Evolutionary conservation across 108 stramenopile species (phyloP).

Genomic region (Phaeodactylum tricornutum): DNA sequence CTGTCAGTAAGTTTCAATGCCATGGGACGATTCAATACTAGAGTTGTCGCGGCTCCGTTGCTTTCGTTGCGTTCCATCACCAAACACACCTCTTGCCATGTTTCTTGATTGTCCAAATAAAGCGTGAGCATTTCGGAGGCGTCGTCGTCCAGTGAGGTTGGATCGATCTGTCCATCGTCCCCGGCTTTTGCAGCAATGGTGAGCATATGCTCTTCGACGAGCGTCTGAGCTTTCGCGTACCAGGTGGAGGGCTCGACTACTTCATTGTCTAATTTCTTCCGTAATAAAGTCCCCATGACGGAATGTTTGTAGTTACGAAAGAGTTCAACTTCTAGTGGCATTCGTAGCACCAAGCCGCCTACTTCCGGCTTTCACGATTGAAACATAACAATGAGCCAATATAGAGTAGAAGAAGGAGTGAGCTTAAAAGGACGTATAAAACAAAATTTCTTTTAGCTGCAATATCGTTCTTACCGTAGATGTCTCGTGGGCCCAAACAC

Average conservation of each 20-base stretch:
- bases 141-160: constrained; percentile 21
- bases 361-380: constrained; percentile 45
- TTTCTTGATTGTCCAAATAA: constrained; percentile 63
- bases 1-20: constrained; percentile 59
- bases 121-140: constrained; percentile 42
- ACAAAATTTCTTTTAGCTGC: neutral
- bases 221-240: constrained; percentile 38
- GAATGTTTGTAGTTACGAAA: constrained; percentile 39
- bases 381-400: neutral
- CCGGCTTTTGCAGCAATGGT: constrained; percentile 33
- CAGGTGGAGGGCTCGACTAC: constrained; percentile 9
- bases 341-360: constrained; percentile 64
- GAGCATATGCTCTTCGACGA: constrained; percentile 43
- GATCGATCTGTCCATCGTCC: constrained; percentile 52
- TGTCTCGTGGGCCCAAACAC: constrained; percentile 66
- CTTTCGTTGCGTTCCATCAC: constrained; percentile 34
- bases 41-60: constrained; percentile 22
- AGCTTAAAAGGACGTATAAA: neutral
- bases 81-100: constrained; percentile 78
- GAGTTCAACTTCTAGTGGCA: constrained; percentile 75
- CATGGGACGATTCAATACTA: constrained; percentile 78
- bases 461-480: constrained; percentile 29
- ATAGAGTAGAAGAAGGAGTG: neutral
- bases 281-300: constrained; percentile 35
- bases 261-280: constrained; percentile 3